A percentile compares a stretch with the other conserved stretches of the same genome.
phyloP scores from a whole-genome alignment of 2,329 filamentous ascomycete species.

The Sarocladium kiliense region DNA sequence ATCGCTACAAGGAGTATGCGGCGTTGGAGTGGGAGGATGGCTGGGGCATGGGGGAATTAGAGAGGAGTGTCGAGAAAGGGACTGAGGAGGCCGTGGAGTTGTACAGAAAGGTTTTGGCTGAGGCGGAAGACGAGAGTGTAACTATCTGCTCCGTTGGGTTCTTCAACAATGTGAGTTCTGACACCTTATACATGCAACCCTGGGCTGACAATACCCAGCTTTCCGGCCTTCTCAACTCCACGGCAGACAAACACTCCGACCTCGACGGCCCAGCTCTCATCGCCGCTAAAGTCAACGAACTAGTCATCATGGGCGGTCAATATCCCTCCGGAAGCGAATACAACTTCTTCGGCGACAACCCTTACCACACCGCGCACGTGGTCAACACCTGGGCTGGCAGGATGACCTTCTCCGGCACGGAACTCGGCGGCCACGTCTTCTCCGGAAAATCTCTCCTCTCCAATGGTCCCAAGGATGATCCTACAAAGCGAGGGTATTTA shows the following conservation, averaged over 20 bases:
- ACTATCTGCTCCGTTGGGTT: slow-evolving; percentile 42
- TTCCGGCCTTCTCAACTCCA: slow-evolving; percentile 39
- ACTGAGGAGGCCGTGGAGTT: slow-evolving; percentile 33
- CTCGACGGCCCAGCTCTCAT: slow-evolving; percentile 37
- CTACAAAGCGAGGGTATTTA: slow-evolving; percentile 31
- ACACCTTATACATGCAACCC: background rate
- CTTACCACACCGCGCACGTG: slow-evolving; percentile 33
- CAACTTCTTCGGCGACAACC: slow-evolving; percentile 41
- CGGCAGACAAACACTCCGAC: slow-evolving; percentile 30
- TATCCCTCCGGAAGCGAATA: slow-evolving; percentile 43
- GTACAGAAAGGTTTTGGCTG: slow-evolving; percentile 37
- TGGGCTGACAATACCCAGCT: slow-evolving; percentile 21
- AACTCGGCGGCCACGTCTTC: slow-evolving; percentile 36
- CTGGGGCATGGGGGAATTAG: background rate
- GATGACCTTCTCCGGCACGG: slow-evolving; percentile 36
- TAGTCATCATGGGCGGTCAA: slow-evolving; percentile 47
- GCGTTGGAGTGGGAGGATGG: background rate
- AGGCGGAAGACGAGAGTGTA: slow-evolving; percentile 33
- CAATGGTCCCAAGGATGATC: slow-evolving; percentile 25
- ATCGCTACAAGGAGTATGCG: slow-evolving; percentile 24
- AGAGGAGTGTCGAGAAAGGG: slow-evolving; percentile 21
- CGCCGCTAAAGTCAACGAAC: slow-evolving; percentile 37
- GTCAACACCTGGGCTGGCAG: slow-evolving; percentile 37
- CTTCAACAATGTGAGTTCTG: slow-evolving; percentile 29
- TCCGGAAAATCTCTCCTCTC: slow-evolving; percentile 32